Percentiles rank a stretch among this genome's conserved stretches.
These are phyloP conservation scores for Solanum phureja DNA, from an alignment of 257 asterid genomes.

Conservation along the genomic window DNA sequence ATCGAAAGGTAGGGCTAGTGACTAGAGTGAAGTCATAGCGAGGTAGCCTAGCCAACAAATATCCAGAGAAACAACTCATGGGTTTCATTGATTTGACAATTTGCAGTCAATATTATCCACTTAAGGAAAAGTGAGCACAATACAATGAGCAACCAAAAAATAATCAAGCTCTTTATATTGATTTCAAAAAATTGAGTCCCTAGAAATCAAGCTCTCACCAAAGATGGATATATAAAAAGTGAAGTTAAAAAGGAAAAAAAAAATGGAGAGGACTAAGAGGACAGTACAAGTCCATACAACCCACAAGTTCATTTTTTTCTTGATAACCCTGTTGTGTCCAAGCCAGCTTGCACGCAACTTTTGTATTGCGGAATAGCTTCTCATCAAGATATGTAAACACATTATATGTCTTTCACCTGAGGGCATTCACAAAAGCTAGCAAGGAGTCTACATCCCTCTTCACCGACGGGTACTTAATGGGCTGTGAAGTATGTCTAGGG, in stretches of 20 bases:
- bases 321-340: too few relatives aligned
- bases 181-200: neutral
- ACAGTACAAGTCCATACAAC: too few relatives aligned
- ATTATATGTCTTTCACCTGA: constrained; percentile 21
- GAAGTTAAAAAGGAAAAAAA: neutral
- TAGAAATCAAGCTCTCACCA: neutral
- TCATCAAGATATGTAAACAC: neutral
- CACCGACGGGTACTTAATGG: constrained; percentile 68
- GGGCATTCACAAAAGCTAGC: constrained; percentile 73
- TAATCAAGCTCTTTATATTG: neutral
- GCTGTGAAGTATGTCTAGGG: constrained; percentile 51
- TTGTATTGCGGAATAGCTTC: too few relatives aligned
- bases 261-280: too few relatives aligned
- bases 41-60: neutral
- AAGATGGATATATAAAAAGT: neutral
- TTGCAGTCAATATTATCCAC: neutral
- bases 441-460: constrained; percentile 69
- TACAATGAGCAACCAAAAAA: neutral
- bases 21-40: neutral
- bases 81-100: neutral
- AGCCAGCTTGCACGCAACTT: too few relatives aligned
- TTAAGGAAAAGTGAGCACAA: neutral
- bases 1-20: neutral
- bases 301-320: too few relatives aligned
- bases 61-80: neutral